These are phyloP conservation scores for Neurospora sp. DNA, from an alignment of 495 filamentous ascomycete genomes.

Conservation along the genomic window DNA sequence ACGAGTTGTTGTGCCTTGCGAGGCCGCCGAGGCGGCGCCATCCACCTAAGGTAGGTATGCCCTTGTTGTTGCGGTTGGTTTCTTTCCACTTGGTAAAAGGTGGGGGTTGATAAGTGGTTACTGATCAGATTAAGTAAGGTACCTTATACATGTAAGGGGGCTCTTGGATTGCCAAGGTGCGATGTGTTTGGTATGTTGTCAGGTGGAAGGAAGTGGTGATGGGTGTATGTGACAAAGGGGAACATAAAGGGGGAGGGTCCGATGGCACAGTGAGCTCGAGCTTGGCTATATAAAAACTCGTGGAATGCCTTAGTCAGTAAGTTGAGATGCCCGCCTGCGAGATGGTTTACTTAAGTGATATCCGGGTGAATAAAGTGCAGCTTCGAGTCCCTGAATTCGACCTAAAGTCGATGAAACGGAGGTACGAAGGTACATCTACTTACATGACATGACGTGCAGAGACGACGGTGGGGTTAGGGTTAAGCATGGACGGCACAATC, in stretches of 20 bases:
- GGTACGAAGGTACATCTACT: background rate
- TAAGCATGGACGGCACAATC: background rate
- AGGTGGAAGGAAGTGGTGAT: background rate
- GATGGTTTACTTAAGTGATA: background rate
- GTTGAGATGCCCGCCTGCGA: background rate
- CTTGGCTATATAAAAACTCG: background rate
- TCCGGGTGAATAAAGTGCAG: background rate
- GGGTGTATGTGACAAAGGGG: background rate
- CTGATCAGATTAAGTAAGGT: background rate
- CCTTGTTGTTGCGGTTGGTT: background rate
- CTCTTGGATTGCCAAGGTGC: background rate
- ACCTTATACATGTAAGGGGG: background rate
- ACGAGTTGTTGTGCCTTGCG: background rate
- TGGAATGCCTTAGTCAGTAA: too few species aligned
- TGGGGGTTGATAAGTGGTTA: background rate
- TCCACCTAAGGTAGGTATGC: background rate
- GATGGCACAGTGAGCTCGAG: background rate
- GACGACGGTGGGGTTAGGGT: background rate
- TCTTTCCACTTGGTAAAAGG: background rate
- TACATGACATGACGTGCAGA: background rate
- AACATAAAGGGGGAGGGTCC: background rate
- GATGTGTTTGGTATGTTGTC: background rate
- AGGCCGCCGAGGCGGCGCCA: background rate
- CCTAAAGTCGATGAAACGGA: background rate
- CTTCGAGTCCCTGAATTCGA: background rate